These are phyloP conservation scores for Allomyces macrogynus DNA, from an alignment of 192 early-diverging fungal species.

Conservation along the genomic window DNA sequence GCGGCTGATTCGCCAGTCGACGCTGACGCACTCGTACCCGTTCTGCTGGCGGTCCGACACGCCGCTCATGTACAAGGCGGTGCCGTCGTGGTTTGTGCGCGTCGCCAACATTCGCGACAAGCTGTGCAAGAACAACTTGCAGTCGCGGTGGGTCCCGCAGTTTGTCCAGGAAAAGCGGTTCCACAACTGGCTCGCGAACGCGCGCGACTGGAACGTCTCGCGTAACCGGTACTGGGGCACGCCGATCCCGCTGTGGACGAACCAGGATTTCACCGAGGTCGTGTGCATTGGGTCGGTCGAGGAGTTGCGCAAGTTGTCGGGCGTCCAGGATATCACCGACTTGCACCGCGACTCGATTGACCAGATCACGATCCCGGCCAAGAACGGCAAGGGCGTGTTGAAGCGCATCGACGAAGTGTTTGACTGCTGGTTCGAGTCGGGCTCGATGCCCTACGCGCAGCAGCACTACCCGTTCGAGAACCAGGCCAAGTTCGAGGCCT, in stretches of 20 bases:
- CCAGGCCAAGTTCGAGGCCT: conserved; percentile 56
- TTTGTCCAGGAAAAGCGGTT: conserved; percentile 96
- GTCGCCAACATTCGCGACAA: conserved; percentile 65
- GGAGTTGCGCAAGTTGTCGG: conserved; percentile 75
- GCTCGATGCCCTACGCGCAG: conserved; percentile 98
- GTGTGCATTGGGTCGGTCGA: conserved; percentile 77
- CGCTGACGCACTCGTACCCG: conserved; percentile 80
- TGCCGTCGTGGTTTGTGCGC: conserved; percentile 94
- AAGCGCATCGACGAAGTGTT: conserved; percentile 90
- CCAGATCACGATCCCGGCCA: conserved; percentile 87
- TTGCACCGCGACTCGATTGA: conserved; percentile 95
- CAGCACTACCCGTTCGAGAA: conserved; percentile 99
- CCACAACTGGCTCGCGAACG: conserved; percentile 86
- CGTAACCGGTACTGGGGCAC: conserved; percentile 99
- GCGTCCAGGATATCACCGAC: conserved; percentile 65
- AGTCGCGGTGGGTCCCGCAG: conserved; percentile 87
- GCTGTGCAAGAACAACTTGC: conserved; percentile 65
- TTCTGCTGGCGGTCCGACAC: conserved; percentile 98
- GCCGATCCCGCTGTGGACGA: conserved; percentile 96
- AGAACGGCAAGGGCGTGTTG: conserved; percentile 62
- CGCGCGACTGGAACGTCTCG: conserved; percentile 95
- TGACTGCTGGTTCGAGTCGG: conserved; percentile 98
- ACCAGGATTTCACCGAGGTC: conserved; percentile 74
- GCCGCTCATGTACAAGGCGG: conserved; percentile 87
- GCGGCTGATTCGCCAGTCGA: conserved; percentile 76